phyloP scores from a whole-genome alignment of 2,329 filamentous ascomycete genomes.

The Passalora sequoiae region DNA sequence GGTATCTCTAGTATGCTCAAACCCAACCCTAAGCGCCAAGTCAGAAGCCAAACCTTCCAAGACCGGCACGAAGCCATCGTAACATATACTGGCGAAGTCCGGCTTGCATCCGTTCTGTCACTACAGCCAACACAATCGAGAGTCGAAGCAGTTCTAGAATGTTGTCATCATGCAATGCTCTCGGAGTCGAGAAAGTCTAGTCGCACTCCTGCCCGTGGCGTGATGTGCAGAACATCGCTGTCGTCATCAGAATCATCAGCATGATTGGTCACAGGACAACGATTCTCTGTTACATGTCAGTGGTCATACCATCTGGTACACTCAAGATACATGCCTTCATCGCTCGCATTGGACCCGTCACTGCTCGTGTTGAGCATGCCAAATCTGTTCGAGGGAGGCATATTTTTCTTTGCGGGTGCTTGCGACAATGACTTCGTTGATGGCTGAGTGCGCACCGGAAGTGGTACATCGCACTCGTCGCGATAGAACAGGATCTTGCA shows the following conservation, averaged over 20 bases:
- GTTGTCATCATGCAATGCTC: conserved; percentile 4
- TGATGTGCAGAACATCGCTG: conserved; percentile 12
- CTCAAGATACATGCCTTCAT: neutral
- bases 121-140: too few species aligned
- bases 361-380: conserved; percentile 53
- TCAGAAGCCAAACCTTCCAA: neutral
- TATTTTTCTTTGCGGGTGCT: conserved; percentile 35
- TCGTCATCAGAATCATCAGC: conserved; percentile 15
- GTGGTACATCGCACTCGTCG: conserved; percentile 66
- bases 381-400: conserved; percentile 56
- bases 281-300: conserved; percentile 14
- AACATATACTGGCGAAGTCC: neutral
- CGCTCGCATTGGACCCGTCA: conserved; percentile 2
- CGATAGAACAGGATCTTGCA: conserved; percentile 64
- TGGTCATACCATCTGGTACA: neutral
- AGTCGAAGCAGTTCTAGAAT: too few species aligned
- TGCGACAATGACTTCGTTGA: conserved; percentile 26
- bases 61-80: neutral
- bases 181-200: conserved; percentile 22
- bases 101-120: neutral
- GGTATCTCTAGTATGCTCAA: conserved; percentile 19
- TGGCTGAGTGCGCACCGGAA: conserved; percentile 36
- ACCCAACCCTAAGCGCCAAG: conserved; percentile 2
- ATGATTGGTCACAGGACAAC: conserved; percentile 6
- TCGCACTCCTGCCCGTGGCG: conserved; percentile 21